These are phyloP conservation scores for Coprinopsis sp. DNA, from an alignment of 768 basidiomycete genomes.

Conservation along the genomic window DNA sequence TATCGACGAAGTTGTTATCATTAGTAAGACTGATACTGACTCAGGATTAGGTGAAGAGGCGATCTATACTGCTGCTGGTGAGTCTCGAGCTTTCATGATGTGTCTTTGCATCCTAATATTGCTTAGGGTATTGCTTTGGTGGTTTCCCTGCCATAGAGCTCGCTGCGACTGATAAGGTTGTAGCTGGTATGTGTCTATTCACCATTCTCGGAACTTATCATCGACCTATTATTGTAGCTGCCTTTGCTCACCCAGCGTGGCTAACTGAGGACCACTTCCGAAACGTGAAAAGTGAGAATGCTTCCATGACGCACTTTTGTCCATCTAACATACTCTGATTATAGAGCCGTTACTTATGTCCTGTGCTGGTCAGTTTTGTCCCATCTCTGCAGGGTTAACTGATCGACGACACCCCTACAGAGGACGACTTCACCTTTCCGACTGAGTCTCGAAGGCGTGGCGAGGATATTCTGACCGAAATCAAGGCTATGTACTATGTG, in stretches of 20 bases:
- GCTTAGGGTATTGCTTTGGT: slow-evolving; percentile 50
- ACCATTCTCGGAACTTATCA: neutral
- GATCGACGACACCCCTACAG: slow-evolving; percentile 23
- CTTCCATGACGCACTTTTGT: neutral
- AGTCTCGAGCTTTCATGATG: neutral
- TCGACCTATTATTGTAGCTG: slow-evolving; percentile 28
- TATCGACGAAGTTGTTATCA: slow-evolving; percentile 12
- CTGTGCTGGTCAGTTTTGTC: slow-evolving; percentile 41
- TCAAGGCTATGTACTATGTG: slow-evolving; percentile 49
- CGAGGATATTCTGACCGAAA: slow-evolving; percentile 50
- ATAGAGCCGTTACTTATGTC: slow-evolving; percentile 51
- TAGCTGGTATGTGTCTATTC: slow-evolving; percentile 34
- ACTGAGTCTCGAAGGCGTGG: slow-evolving; percentile 44
- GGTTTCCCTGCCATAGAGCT: slow-evolving; percentile 48
- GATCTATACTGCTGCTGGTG: slow-evolving; percentile 39
- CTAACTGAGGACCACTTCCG: slow-evolving; percentile 45
- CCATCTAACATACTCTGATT: neutral
- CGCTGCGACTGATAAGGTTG: slow-evolving; percentile 39
- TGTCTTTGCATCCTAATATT: neutral
- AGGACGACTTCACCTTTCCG: slow-evolving; percentile 52
- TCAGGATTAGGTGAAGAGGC: slow-evolving; percentile 28
- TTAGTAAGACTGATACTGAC: too few relatives aligned
- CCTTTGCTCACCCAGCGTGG: slow-evolving; percentile 52
- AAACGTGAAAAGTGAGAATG: slow-evolving; percentile 41
- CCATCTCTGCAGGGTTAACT: neutral